Evolutionary conservation across 2,329 filamentous ascomycete species (phyloP).

Genomic region (Beauveria caledonica): DNA sequence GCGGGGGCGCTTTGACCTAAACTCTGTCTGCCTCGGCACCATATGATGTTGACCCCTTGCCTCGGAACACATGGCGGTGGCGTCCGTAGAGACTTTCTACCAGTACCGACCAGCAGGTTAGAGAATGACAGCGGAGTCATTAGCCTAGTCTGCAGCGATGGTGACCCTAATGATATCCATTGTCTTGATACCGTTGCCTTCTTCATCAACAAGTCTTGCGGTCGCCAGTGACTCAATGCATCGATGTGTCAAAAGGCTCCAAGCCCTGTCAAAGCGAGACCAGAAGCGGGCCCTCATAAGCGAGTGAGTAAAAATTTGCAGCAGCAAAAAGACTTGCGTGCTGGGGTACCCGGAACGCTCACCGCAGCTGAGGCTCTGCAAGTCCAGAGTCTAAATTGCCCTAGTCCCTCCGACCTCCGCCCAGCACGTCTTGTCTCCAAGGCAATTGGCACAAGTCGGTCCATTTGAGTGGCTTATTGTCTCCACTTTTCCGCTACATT

Average conservation of each 20-base stretch:
- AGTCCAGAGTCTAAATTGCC: neutral
- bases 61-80: slow-evolving; percentile 7
- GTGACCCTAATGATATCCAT: neutral
- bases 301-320: neutral
- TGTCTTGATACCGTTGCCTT: neutral
- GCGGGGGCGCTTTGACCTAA: slow-evolving; percentile 5
- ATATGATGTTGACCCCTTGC: too few relatives aligned
- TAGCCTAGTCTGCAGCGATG: too few relatives aligned
- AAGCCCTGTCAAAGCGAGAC: neutral
- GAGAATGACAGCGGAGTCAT: too few relatives aligned
- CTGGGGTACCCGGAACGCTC: neutral
- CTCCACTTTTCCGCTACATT: neutral
- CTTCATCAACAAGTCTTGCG: too few relatives aligned
- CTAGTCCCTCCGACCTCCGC: neutral
- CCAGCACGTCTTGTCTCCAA: neutral
- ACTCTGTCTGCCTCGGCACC: slow-evolving; percentile 1
- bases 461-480: neutral
- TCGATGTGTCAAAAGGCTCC: neutral
- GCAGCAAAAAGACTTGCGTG: neutral
- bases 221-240: too few relatives aligned
- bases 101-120: too few relatives aligned
- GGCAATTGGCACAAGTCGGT: slow-evolving; percentile 1
- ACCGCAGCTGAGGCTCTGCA: slow-evolving; percentile 7
- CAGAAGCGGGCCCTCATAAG: neutral
- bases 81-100: neutral